These are phyloP conservation scores for Isatis tinctoria DNA, from an alignment of 345 rosid genomes.

Conservation along the genomic window DNA sequence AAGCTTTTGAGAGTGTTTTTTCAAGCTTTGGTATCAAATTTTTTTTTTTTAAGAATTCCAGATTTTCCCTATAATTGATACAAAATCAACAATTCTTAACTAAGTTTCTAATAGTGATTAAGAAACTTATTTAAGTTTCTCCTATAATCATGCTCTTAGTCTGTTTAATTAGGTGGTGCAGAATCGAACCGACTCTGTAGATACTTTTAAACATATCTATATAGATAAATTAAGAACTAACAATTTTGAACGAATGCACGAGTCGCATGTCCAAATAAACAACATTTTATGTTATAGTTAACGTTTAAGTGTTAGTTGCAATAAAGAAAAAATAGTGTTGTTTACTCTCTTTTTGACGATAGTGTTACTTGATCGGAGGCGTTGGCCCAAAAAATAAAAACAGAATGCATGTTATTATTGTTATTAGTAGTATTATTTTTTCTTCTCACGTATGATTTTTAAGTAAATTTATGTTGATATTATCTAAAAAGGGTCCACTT, in stretches of 20 bases:
- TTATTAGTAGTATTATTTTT: neutral
- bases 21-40: too few species aligned
- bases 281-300: neutral
- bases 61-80: too few species aligned
- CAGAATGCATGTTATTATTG: neutral
- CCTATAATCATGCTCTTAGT: too few species aligned
- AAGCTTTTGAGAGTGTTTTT: conserved; percentile 1
- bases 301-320: neutral
- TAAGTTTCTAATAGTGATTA: too few species aligned
- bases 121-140: too few species aligned
- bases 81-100: too few species aligned
- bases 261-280: neutral
- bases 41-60: too few species aligned
- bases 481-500: neutral
- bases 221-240: neutral
- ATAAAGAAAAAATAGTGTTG: neutral
- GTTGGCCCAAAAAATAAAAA: neutral
- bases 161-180: too few species aligned
- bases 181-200: too few species aligned
- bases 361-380: neutral
- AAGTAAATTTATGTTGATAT: neutral
- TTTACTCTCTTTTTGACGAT: neutral
- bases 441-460: neutral
- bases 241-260: neutral
- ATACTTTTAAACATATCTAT: neutral